phyloP scores from a whole-genome alignment of 2,329 filamentous ascomycete species.

The Alternaria sp. region DNA sequence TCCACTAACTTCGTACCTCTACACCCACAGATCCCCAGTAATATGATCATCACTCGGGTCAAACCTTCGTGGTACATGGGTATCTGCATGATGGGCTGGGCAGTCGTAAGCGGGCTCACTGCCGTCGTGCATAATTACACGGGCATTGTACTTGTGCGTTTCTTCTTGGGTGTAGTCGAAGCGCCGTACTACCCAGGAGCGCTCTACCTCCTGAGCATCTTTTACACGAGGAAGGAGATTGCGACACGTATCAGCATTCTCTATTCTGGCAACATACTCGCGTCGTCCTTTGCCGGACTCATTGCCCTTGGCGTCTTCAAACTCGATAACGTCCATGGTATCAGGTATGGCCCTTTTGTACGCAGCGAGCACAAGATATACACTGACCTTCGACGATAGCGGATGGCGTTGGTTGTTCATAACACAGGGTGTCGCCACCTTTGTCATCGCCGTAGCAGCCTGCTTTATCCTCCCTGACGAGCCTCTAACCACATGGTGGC shows the following conservation, averaged over 20 bases:
- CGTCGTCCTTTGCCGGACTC: conserved; percentile 22
- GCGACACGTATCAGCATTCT: conserved; percentile 28
- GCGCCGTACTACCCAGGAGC: conserved; percentile 66
- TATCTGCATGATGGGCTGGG: conserved; percentile 45
- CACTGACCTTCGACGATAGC: too few relatives aligned
- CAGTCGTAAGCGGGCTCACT: conserved; percentile 35
- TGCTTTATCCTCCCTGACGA: conserved; percentile 50
- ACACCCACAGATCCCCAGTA: neutral
- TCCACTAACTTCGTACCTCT: too few relatives aligned
- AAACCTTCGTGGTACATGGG: conserved; percentile 39
- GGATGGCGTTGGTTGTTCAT: conserved; percentile 28
- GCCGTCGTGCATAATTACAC: conserved; percentile 40
- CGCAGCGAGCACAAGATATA: conserved; percentile 6
- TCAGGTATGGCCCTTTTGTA: conserved; percentile 5
- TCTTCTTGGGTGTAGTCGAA: conserved; percentile 44
- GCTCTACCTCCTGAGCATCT: conserved; percentile 67
- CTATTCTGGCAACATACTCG: conserved; percentile 25
- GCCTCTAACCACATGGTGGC: conserved; percentile 53
- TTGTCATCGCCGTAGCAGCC: conserved; percentile 29
- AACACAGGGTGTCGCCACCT: conserved; percentile 37
- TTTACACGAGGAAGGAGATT: conserved; percentile 66
- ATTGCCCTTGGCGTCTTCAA: conserved; percentile 29
- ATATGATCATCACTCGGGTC: neutral
- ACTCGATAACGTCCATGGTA: conserved; percentile 26
- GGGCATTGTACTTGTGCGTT: conserved; percentile 40